These are phyloP conservation scores for Phragmites australis DNA, from an alignment of 176 grass and related monocot species.

Conservation along the genomic window DNA sequence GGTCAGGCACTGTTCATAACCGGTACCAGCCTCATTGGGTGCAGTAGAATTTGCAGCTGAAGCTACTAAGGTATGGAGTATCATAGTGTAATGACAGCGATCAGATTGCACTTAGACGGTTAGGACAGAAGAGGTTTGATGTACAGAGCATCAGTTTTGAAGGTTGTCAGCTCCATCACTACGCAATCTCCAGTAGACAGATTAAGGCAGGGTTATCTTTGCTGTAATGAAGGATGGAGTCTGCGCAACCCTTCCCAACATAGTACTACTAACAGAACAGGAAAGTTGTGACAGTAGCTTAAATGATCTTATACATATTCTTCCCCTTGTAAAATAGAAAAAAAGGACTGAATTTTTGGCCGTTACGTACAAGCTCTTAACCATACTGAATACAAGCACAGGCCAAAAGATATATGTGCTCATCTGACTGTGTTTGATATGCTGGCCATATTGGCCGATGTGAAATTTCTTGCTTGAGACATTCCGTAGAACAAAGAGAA, in stretches of 20 bases:
- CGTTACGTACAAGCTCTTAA: not conserved
- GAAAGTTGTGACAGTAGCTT: conserved; percentile 24
- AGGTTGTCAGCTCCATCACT: conserved; percentile 4
- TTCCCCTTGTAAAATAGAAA: conserved; percentile 17
- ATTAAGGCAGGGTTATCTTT: not conserved
- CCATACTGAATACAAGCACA: not conserved
- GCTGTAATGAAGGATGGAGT: conserved; percentile 5
- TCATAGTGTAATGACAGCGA: conserved; percentile 7
- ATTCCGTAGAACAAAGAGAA: not conserved
- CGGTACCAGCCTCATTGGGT: not conserved
- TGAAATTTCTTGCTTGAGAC: not conserved
- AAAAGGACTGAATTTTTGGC: not conserved
- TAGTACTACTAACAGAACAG: not conserved
- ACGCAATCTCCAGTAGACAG: not conserved
- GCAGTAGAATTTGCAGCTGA: conserved; percentile 29
- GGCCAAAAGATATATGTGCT: not conserved
- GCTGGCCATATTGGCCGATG: not conserved
- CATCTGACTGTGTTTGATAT: not conserved
- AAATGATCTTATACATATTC: conserved; percentile 38
- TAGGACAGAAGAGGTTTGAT: conserved; percentile 22
- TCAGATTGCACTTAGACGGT: not conserved
- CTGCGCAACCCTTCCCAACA: not conserved
- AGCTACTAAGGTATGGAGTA: conserved; percentile 17
- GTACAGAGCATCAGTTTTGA: conserved; percentile 46
- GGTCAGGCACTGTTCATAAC: conserved; percentile 5